These are phyloP conservation scores for Phaeosphaeriaceae sp. DNA, from an alignment of 2,329 filamentous ascomycete species.

Conservation along the genomic window DNA sequence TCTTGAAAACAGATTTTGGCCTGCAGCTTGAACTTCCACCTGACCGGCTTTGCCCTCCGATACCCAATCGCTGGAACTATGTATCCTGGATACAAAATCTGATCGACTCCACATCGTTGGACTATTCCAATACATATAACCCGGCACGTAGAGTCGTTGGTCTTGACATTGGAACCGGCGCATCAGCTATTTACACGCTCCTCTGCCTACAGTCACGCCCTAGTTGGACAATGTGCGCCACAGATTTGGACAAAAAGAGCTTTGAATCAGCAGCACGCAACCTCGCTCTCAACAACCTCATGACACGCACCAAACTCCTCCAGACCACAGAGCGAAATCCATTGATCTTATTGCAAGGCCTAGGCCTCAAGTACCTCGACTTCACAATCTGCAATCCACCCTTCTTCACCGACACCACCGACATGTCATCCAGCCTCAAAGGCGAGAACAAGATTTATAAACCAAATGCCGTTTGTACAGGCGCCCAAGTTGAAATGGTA, in stretches of 20 bases:
- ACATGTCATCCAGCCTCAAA: constrained; percentile 65
- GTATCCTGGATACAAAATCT: constrained; percentile 86
- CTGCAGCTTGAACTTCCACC: constrained; percentile 73
- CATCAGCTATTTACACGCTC: constrained; percentile 89
- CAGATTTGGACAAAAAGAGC: constrained; percentile 77
- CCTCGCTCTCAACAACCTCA: constrained; percentile 68
- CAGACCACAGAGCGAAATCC: constrained; percentile 58
- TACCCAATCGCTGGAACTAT: constrained; percentile 79
- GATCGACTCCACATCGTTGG: constrained; percentile 69
- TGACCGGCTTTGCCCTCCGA: constrained; percentile 85
- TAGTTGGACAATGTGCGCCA: constrained; percentile 63
- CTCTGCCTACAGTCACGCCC: constrained; percentile 73
- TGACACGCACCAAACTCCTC: constrained; percentile 69
- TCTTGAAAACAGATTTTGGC: constrained; percentile 77
- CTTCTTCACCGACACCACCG: constrained; percentile 79
- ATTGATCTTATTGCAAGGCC: constrained; percentile 68
- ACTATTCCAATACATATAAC: constrained; percentile 54
- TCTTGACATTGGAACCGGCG: constrained; percentile 87
- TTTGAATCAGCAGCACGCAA: constrained; percentile 71
- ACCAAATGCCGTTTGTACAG: constrained; percentile 77
- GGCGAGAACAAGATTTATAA: constrained; percentile 70
- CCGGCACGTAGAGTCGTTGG: constrained; percentile 66
- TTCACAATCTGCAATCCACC: constrained; percentile 96
- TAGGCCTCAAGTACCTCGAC: constrained; percentile 65
- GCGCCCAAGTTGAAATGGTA: constrained; percentile 84